Conservation (phyloP, 805 yeast genomes). For the Alloascoidea africana region DNA sequence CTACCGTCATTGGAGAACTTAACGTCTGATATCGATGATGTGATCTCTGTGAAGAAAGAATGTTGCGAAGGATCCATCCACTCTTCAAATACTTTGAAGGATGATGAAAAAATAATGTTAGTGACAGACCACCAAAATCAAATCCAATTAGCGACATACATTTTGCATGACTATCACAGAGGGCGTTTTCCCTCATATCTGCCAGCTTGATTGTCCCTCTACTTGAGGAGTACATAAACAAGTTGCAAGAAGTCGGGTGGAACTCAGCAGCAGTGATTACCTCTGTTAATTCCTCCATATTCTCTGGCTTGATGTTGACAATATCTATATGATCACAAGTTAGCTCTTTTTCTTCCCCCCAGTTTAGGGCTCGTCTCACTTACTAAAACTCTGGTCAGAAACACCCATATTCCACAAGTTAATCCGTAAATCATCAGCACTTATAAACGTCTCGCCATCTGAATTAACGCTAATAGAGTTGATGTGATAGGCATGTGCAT, state of each 20-base stretch:
- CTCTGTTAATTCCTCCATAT: constrained; percentile 98
- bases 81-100: constrained; percentile 75
- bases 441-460: constrained; percentile 89
- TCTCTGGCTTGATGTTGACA: constrained; percentile 93
- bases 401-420: constrained; percentile 91
- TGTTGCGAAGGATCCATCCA: constrained; percentile 85
- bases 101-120: no score
- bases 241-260: constrained; percentile 85
- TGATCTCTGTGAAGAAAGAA: constrained; percentile 94
- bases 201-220: constrained; percentile 92
- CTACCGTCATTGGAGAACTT: constrained; percentile 86
- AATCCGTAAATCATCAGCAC: constrained; percentile 88
- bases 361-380: background rate
- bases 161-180: constrained; percentile 78
- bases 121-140: no score
- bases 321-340: no score
- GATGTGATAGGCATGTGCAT: constrained; percentile 97
- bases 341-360: background rate
- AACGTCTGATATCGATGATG: constrained; percentile 86
- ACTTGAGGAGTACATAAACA: constrained; percentile 88
- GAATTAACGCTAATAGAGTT: constrained; percentile 89
- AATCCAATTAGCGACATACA: constrained; percentile 2
- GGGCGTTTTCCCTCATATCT: constrained; percentile 91
- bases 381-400: constrained; percentile 80
- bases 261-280: constrained; percentile 95